These are phyloP conservation scores for Lipomyces yamanashiensis DNA, from an alignment of 805 yeast species.

Conservation along the genomic window DNA sequence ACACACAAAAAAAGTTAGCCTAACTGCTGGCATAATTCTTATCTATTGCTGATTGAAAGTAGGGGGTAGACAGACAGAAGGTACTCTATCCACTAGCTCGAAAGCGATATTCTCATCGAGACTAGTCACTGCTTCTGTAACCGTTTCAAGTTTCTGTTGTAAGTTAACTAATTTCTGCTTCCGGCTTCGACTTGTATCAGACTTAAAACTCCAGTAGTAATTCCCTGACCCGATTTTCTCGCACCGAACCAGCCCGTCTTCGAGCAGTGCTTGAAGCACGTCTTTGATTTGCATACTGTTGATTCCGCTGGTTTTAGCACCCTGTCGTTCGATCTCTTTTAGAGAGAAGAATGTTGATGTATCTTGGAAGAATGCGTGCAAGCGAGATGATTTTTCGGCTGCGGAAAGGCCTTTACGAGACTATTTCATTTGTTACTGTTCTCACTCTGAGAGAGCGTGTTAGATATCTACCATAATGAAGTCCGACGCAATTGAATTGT, in stretches of 20 bases:
- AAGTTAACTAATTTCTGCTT: conserved; percentile 24
- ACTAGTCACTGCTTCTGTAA: conserved; percentile 6
- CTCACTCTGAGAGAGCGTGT: neutral
- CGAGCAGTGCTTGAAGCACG: conserved; percentile 52
- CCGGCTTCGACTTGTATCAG: conserved; percentile 34
- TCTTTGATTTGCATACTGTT: conserved; percentile 62
- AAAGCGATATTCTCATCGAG: conserved; percentile 20
- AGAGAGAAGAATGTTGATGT: conserved; percentile 40
- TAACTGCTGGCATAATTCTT: neutral
- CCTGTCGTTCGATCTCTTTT: conserved; percentile 57
- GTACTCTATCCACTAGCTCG: conserved; percentile 15
- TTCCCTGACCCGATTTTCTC: conserved; percentile 61
- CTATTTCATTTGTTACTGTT: conserved; percentile 3
- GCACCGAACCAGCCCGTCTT: conserved; percentile 55
- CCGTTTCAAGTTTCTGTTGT: conserved; percentile 13
- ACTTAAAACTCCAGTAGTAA: conserved; percentile 41
- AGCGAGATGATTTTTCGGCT: conserved; percentile 30
- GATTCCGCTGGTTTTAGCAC: conserved; percentile 54
- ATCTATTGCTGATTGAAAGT: neutral
- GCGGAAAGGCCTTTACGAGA: conserved; percentile 37
- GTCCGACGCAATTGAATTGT: no score
- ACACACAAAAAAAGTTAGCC: neutral
- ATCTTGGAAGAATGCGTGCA: conserved; percentile 31
- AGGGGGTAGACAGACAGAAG: neutral
- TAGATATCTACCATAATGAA: neutral